These are phyloP conservation scores for Protomyces macrosporus DNA, from an alignment of 1,139 yeast species.

Conservation along the genomic window DNA sequence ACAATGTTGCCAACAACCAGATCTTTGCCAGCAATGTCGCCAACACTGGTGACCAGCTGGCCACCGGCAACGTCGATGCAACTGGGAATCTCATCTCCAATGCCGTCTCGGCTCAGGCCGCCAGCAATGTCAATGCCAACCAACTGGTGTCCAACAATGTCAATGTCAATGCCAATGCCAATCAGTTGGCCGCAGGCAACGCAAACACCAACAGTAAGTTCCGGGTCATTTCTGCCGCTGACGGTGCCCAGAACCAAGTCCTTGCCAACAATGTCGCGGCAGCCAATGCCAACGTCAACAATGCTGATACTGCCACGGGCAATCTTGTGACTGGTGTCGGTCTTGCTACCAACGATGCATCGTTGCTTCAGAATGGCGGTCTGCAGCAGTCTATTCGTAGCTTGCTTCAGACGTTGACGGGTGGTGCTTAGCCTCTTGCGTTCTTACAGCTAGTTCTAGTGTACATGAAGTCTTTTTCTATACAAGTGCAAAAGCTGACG, in stretches of 20 bases:
- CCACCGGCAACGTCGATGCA: no score
- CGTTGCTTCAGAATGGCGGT: neutral
- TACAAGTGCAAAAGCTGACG: no score
- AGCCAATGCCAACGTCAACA: neutral
- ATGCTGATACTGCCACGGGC: neutral
- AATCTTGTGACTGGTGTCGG: neutral
- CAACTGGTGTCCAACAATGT: neutral
- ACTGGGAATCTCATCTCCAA: no score
- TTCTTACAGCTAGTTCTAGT: neutral
- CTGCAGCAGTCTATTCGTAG: neutral
- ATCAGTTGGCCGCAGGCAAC: neutral
- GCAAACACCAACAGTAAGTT: neutral
- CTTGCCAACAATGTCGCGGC: neutral
- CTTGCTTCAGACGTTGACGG: neutral
- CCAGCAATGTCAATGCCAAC: neutral
- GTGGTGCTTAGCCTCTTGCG: neutral
- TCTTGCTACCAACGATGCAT: neutral
- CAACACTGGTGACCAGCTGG: no score
- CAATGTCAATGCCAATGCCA: neutral
- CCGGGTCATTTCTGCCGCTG: neutral
- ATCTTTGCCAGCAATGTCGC: no score
- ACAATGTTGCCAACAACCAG: no score
- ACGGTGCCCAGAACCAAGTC: neutral
- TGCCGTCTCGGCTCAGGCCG: neutral
- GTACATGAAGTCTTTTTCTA: no score